phyloP scores from a whole-genome alignment of 225 moss, liverwort and hornwort species.

The Neckera pumila region DNA sequence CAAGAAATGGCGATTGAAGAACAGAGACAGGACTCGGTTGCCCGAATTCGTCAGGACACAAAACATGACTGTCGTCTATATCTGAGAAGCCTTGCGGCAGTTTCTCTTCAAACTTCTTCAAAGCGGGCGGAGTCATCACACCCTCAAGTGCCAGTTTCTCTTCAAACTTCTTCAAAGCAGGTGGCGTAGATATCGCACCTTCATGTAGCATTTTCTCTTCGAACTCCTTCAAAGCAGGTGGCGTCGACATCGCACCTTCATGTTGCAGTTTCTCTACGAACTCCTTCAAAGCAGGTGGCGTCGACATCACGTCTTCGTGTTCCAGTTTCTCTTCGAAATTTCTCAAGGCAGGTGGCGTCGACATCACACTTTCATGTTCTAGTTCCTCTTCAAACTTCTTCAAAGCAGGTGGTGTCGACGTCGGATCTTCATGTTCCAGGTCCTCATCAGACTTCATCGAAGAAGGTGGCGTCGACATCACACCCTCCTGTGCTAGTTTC shows the following conservation, averaged over 20 bases:
- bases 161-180: not conserved
- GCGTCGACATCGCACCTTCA: not conserved
- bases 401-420: not conserved
- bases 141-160: conserved; percentile 9
- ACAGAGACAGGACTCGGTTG: conserved; percentile 71
- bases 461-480: not conserved
- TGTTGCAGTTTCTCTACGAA: conserved; percentile 17
- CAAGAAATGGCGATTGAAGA: conserved; percentile 70
- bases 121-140: conserved; percentile 28
- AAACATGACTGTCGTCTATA: not conserved
- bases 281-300: conserved; percentile 8
- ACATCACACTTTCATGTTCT: not conserved
- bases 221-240: not conserved
- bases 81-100: conserved; percentile 10
- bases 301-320: not conserved
- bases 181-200: not conserved
- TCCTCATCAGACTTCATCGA: not conserved
- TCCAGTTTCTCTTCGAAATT: not conserved
- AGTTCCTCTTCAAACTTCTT: not conserved
- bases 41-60: conserved; percentile 52
- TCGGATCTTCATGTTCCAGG: not conserved
- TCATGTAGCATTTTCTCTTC: not conserved
- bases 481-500: conserved; percentile 8
- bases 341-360: not conserved
- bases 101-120: conserved; percentile 35